Evolutionary conservation across 208 protist species (phyloP).

Genomic region (Naegleria lovaniensis): DNA sequence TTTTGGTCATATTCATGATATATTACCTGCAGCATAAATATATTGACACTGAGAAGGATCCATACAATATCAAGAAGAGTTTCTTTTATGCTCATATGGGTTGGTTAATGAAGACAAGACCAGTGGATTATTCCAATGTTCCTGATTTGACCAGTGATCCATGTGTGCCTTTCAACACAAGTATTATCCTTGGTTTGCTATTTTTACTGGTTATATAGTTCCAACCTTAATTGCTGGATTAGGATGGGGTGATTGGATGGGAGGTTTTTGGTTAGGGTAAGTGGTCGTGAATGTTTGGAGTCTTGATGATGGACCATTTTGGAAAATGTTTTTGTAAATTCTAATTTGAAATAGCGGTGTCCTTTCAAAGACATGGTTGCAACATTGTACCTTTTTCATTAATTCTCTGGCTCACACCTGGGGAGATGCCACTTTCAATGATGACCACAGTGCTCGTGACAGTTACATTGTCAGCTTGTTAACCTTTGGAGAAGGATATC

Average conservation of each 20-base stretch:
- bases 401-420: conserved; percentile 74
- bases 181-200: conserved; percentile 56
- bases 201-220: conserved; percentile 69
- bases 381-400: conserved; percentile 82
- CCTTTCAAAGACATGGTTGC: conserved; percentile 64
- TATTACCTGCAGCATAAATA: conserved; percentile 80
- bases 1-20: too few relatives aligned
- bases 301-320: too few relatives aligned
- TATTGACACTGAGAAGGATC: conserved; percentile 77
- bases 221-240: conserved; percentile 70
- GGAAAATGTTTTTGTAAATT: too few relatives aligned
- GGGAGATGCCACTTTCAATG: conserved; percentile 62
- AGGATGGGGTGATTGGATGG: conserved; percentile 69
- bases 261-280: conserved; percentile 49
- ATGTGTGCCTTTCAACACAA: conserved; percentile 69
- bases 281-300: too few relatives aligned
- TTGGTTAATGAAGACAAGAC: conserved; percentile 68
- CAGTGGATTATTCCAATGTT: conserved; percentile 71
- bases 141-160: conserved; percentile 70
- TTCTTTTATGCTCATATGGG: conserved; percentile 79
- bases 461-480: conserved; percentile 65
- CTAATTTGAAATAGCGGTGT: conserved; percentile 48
- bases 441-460: conserved; percentile 70
- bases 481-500: conserved; percentile 78
- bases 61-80: conserved; percentile 74